A percentile compares a stretch with the other conserved stretches of the same genome.
These are phyloP conservation scores for Blastocystis sp. DNA, from an alignment of 352 stramenopile species.

Conservation along the genomic window DNA sequence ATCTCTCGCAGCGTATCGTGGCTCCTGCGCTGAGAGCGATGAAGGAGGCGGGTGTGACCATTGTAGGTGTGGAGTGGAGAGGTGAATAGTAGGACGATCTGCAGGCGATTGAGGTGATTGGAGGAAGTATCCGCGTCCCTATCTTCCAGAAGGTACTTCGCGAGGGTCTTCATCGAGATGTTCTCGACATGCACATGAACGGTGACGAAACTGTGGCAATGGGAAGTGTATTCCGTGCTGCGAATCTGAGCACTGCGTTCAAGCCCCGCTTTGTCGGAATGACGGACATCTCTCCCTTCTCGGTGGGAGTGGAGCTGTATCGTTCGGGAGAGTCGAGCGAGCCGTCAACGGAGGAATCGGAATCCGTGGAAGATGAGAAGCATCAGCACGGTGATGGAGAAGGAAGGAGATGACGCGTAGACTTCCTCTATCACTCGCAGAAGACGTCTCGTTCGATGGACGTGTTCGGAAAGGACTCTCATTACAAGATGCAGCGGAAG, in stretches of 20 bases:
- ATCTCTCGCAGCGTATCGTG: constrained; percentile 74
- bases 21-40: constrained; percentile 76
- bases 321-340: constrained; percentile 59
- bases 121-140: constrained; percentile 84
- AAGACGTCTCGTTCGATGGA: constrained; percentile 4
- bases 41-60: constrained; percentile 73
- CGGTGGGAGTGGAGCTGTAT: constrained; percentile 73
- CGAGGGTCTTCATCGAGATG: constrained; percentile 68
- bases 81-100: constrained; percentile 69
- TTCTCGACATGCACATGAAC: constrained; percentile 89
- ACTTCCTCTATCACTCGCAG: constrained; percentile 57
- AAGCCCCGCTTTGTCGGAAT: constrained; percentile 84
- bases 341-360: not conserved
- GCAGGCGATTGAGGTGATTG: constrained; percentile 86
- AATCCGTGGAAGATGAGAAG: constrained; percentile 61
- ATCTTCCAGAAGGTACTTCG: constrained; percentile 77
- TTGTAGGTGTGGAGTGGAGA: not conserved
- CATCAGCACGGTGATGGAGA: constrained; percentile 60
- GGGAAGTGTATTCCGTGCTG: constrained; percentile 82
- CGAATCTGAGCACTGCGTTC: constrained; percentile 88
- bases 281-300: constrained; percentile 78
- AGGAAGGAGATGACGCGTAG: constrained; percentile 75
- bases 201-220: constrained; percentile 91
- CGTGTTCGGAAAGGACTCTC: constrained; percentile 75
- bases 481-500: constrained; percentile 78